Evolutionary conservation across 1,139 yeast genomes (phyloP), one percentile per base, ranked within the genome.

Genomic region (Blastobotrys niveus): DNA sequence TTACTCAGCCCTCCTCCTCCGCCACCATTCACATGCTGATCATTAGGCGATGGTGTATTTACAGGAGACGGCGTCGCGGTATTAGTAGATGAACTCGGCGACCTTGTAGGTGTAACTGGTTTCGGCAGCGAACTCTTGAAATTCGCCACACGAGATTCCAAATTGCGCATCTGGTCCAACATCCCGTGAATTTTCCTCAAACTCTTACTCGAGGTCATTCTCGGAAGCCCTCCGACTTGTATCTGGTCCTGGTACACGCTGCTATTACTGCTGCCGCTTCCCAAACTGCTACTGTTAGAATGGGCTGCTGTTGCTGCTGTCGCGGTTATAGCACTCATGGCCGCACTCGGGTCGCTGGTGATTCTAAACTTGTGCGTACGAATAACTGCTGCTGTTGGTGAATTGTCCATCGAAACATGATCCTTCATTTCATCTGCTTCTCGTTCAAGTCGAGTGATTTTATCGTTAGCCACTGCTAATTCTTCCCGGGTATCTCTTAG

Each of bases 401-500:
- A 29, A n/a, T 24, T 32, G 18, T 27, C 14, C 18, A 38, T 19
- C 8, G 31, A 25, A 12, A 25, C 31, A 10, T 30, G 25, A 31
- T 37, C 39, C 9, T 21, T 14, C 19, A 19, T 31, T 20, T 42
- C 45, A 9, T 35, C 45, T 9, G 18, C 27, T n/a, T 42, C 34
- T 8, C 32, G 19, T 32, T 39, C 35, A 27, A 52, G 40, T 20
- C 41, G 36, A 9, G 25, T 32, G 6, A 51, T 43, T 38, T 45
- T 48, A 15, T 36, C 42, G 6, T 49, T 46, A 2, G 57, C 53
- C 4, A 58, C 52, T 2, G 58, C 49, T 31, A 63, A 51, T 42
- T 64, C 68, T 34, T 63, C 66, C 17, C 51, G 52, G 8, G 61
- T 54, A 22, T 64, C 68, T 14, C 64, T 48, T 10, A 64, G 51